Evolutionary conservation across 192 early-diverging fungal genomes (phyloP).

Genomic region (Coemansia reversa): DNA sequence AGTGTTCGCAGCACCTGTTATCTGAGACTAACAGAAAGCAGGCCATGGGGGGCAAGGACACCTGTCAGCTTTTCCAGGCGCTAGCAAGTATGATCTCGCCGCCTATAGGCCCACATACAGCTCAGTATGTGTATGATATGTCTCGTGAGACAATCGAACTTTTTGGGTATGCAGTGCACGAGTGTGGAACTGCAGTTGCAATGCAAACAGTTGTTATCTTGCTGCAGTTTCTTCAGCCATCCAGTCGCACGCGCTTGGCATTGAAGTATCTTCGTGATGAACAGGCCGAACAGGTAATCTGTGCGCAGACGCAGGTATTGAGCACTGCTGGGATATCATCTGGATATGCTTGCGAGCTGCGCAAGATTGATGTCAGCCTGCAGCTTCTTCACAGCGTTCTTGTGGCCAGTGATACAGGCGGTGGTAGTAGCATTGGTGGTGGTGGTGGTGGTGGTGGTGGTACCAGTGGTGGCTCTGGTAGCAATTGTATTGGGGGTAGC

Average conservation of each 20-base stretch:
- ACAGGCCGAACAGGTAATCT: constrained; percentile 19
- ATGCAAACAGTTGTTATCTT: constrained; percentile 18
- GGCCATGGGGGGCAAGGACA: not conserved
- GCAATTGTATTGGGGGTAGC: not conserved
- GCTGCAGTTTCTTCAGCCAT: constrained; percentile 28
- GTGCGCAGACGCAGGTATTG: constrained; percentile 4
- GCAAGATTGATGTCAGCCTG: constrained; percentile 21
- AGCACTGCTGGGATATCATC: not conserved
- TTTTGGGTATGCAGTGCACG: constrained; percentile 37
- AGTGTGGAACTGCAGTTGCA: constrained; percentile 13
- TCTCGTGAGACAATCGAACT: constrained; percentile 19
- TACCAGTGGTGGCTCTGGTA: not conserved
- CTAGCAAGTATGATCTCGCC: constrained; percentile 14
- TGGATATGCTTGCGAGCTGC: constrained; percentile 26
- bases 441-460: not conserved
- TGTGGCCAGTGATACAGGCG: constrained; percentile 9
- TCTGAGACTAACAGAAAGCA: not conserved
- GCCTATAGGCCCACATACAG: not conserved
- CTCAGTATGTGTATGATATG: constrained; percentile 10
- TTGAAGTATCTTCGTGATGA: constrained; percentile 38
- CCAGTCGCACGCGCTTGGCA: constrained; percentile 21
- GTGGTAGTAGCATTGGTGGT: not conserved
- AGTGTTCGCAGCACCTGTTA: constrained; percentile 20
- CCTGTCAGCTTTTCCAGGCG: constrained; percentile 23
- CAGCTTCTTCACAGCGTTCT: constrained; percentile 35